These are phyloP conservation scores for Leccinum ponderosum DNA, from an alignment of 1,284 basidiomycete species.

Conservation along the genomic window DNA sequence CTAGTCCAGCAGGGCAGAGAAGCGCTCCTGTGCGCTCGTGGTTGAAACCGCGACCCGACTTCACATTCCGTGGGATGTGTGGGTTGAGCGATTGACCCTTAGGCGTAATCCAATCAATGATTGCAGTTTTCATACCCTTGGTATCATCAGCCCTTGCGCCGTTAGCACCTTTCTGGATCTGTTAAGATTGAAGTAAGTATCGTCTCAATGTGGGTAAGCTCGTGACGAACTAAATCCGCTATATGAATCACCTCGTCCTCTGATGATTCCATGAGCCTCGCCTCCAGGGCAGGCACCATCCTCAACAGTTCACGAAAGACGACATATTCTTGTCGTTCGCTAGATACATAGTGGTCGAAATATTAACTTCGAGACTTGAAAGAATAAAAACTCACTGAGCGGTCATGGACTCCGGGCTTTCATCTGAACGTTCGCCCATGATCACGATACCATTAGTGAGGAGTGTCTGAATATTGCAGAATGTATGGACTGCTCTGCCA, in stretches of 20 bases:
- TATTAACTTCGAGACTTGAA: neutral
- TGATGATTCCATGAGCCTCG: neutral
- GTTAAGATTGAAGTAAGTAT: neutral
- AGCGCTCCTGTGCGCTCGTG: neutral
- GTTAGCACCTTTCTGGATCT: neutral
- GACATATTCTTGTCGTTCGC: neutral
- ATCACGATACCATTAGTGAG: neutral
- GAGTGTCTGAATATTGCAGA: neutral
- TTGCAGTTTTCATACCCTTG: neutral
- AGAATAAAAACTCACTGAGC: neutral
- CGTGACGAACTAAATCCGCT: neutral
- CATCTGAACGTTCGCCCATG: neutral
- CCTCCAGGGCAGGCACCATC: neutral
- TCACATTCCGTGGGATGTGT: neutral
- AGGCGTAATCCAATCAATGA: neutral
- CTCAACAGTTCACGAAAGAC: neutral
- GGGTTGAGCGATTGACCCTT: neutral
- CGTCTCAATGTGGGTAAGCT: neutral
- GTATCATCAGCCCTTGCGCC: neutral
- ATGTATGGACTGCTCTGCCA: neutral
- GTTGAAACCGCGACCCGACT: neutral
- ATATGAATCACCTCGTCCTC: neutral
- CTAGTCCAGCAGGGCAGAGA: neutral
- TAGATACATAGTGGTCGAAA: neutral
- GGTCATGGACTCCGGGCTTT: neutral